phyloP scores from a whole-genome alignment of 768 basidiomycete species.

The Tylopilus subfusipes region DNA sequence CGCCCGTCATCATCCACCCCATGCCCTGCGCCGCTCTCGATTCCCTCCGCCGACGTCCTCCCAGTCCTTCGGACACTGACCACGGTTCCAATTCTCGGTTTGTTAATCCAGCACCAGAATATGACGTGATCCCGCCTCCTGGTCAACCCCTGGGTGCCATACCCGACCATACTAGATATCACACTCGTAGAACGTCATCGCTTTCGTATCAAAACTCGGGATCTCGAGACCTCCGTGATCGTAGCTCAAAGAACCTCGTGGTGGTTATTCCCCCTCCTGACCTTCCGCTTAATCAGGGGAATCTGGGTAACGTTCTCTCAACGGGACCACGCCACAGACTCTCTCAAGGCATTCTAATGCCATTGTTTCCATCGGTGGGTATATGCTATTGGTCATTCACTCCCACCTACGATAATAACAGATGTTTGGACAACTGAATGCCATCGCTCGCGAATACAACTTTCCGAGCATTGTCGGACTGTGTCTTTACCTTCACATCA shows the following conservation, averaged over 20 bases:
- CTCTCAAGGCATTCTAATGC: conserved; percentile 69
- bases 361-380: conserved; percentile 66
- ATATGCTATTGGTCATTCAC: background rate
- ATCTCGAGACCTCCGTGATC: conserved; percentile 43
- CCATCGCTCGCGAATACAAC: conserved; percentile 78
- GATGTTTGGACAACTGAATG: conserved; percentile 74
- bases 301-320: conserved; percentile 54
- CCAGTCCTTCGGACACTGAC: conserved; percentile 43
- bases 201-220: conserved; percentile 54
- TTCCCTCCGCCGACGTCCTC: conserved; percentile 31
- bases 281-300: conserved; percentile 56
- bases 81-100: conserved; percentile 1
- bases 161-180: conserved; percentile 19
- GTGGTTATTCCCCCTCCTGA: conserved; percentile 63
- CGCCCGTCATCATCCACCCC: conserved; percentile 38
- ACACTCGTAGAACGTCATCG: conserved; percentile 45
- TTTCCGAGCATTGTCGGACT: conserved; percentile 74
- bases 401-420: too few relatives aligned
- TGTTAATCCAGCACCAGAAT: conserved; percentile 6
- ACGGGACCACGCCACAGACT: conserved; percentile 58
- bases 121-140: conserved; percentile 6
- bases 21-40: conserved; percentile 19
- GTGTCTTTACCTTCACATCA: conserved; percentile 73
- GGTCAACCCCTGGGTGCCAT: background rate
- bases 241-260: conserved; percentile 51